Evolutionary conservation across 306 rosid genomes (phyloP), one percentile per base, ranked within the genome.

Genomic region (Cicer cuneatum): DNA sequence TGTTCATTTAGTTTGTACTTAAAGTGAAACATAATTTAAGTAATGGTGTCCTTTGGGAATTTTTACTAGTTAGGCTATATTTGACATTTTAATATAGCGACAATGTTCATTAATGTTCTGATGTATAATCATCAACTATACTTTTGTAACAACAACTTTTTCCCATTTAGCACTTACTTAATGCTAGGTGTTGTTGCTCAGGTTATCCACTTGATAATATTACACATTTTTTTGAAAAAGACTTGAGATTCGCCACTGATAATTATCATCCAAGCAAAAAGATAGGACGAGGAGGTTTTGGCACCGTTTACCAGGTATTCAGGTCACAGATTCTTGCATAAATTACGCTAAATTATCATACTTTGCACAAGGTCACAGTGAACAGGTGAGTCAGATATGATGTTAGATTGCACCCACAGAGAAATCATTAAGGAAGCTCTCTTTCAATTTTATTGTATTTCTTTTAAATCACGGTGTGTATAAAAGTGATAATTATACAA

Each of bases 281-380:
- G 90, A 73, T 95, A 64, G 99, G 99, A 73, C 89, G 87, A 14
- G 99, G 99, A 74, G 98, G 99, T 72, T 95, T 92, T 83, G 99
- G 99, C 77, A 86, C 83, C 40, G 99, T 95, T 77, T 92, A 87
- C 83, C 86, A 84, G 98, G 99, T 95, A 92, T 74, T 74, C 15
- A 11, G 58, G 61, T 70, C 52, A 40, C 40, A 16, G 18, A 43
- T 14, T 46, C 45, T 5, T 69, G 38, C 53, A 75, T 60, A 60
- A 66, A 71, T 71, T 78, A 65, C 38, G 68, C 46, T 10, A 45
- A 71, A 69, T 66, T 69, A 37, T n/a, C n/a, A n/a, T 93, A 93
- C 73, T 93, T 93, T 78, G 92, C 98, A 47, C 98, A 93, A 82
- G 98, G 98, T 72, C 98, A 91, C 67, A 93, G 98, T 71, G 98